These are phyloP conservation scores for Penicillium sp. DNA, from an alignment of 2,329 filamentous ascomycete species.

Conservation along the genomic window DNA sequence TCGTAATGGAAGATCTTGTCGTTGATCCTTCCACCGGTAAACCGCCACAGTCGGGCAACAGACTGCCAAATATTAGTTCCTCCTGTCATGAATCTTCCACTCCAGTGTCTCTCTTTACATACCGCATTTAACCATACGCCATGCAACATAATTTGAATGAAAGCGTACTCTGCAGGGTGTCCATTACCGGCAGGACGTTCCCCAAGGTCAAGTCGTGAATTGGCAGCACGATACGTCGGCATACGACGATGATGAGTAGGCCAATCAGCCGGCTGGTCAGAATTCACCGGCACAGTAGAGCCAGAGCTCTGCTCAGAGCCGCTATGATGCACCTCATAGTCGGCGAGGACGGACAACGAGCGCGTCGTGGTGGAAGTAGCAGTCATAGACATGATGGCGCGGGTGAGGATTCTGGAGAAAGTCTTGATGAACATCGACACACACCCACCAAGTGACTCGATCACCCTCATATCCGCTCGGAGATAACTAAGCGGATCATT, in stretches of 20 bases:
- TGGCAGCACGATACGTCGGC: slow-evolving; percentile 55
- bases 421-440: slow-evolving; percentile 9
- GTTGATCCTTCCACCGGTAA: slow-evolving; percentile 57
- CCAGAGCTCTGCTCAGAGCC: slow-evolving; percentile 12
- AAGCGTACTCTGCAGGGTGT: slow-evolving; percentile 54
- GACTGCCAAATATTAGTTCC: slow-evolving; percentile 29
- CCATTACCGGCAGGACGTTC: slow-evolving; percentile 51
- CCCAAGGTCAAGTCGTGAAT: slow-evolving; percentile 50
- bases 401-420: slow-evolving; percentile 8
- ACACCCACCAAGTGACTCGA: background rate
- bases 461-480: slow-evolving; percentile 13
- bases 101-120: slow-evolving; percentile 7
- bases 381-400: slow-evolving; percentile 33
- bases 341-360: slow-evolving; percentile 34
- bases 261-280: slow-evolving; percentile 47
- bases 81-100: slow-evolving; percentile 30
- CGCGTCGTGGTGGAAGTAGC: slow-evolving; percentile 22
- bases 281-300: background rate
- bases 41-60: slow-evolving; percentile 55
- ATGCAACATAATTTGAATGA: slow-evolving; percentile 59
- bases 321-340: slow-evolving; percentile 39
- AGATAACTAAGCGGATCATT: slow-evolving; percentile 5
- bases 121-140: slow-evolving; percentile 53
- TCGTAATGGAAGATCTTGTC: slow-evolving; percentile 58
- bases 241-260: slow-evolving; percentile 56